phyloP scores from a whole-genome alignment of 2,329 filamentous ascomycete genomes.

The Epichloe baconii region DNA sequence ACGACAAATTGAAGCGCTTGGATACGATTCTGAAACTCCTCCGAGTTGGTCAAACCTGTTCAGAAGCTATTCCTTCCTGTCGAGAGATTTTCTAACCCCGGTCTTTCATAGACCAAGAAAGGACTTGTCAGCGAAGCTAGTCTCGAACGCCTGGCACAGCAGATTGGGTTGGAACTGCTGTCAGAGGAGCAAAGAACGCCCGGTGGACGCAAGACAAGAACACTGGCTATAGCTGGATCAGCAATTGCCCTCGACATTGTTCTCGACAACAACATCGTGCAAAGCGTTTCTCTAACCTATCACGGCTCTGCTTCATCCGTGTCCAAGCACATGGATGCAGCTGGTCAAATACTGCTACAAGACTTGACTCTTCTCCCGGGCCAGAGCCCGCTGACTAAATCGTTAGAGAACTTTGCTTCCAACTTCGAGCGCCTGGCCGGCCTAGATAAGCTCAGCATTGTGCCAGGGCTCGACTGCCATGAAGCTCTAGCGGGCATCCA shows the following conservation, averaged over 20 bases:
- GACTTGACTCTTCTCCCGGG: constrained; percentile 48
- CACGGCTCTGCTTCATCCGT: constrained; percentile 46
- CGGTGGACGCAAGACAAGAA: constrained; percentile 35
- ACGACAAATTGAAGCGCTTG: constrained; percentile 41
- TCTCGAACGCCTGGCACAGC: constrained; percentile 55
- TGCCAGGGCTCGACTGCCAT: constrained; percentile 59
- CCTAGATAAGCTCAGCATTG: constrained; percentile 58
- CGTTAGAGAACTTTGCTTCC: constrained; percentile 53
- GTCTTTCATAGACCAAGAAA: constrained; percentile 26
- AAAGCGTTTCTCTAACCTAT: constrained; percentile 49
- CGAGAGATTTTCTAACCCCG: neutral
- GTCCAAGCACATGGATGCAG: constrained; percentile 45
- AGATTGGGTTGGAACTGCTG: constrained; percentile 51
- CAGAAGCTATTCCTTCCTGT: too few relatives aligned
- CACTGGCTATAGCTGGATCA: constrained; percentile 48
- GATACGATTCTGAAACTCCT: constrained; percentile 37
- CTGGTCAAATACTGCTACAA: constrained; percentile 50
- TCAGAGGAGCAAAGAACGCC: constrained; percentile 40
- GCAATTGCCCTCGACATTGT: constrained; percentile 49
- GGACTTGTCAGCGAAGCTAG: constrained; percentile 62
- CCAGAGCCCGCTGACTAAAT: constrained; percentile 56
- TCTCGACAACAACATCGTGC: constrained; percentile 47
- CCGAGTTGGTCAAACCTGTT: constrained; percentile 24
- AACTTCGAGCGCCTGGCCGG: constrained; percentile 59
- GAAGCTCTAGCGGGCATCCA: constrained; percentile 65